These are phyloP conservation scores for Blastocladiella emersonii DNA, from an alignment of 371 early-diverging fungal species.

Conservation along the genomic window DNA sequence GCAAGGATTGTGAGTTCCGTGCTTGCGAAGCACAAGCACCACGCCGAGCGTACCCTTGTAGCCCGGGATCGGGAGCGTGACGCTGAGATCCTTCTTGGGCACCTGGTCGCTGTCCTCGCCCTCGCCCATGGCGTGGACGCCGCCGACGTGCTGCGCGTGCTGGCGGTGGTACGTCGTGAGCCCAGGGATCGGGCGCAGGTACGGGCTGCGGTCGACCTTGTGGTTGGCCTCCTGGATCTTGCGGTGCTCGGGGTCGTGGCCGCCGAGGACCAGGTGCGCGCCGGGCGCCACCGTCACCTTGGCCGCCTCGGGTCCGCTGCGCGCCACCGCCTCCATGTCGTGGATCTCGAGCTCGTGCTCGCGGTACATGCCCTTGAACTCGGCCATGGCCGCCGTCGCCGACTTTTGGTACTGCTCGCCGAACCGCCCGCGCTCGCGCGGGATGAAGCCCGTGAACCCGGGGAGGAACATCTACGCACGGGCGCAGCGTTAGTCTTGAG, in stretches of 20 bases:
- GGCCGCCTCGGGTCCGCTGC: neutral
- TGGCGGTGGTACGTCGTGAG: constrained; percentile 3
- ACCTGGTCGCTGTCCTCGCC: neutral
- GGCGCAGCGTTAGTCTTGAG: neutral
- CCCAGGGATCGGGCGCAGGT: constrained; percentile 3
- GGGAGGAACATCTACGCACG: neutral
- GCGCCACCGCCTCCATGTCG: neutral
- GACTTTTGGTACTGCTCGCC: constrained; percentile 5
- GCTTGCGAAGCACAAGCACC: no score
- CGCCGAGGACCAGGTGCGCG: neutral
- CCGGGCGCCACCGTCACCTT: neutral
- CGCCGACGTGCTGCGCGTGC: neutral
- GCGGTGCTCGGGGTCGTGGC: neutral
- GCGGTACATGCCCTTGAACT: neutral
- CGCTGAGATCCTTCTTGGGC: neutral
- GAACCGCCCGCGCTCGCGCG: constrained; percentile 3
- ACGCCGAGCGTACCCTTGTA: neutral
- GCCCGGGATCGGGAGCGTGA: neutral
- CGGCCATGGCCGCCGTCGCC: neutral
- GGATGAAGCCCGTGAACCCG: constrained; percentile 2
- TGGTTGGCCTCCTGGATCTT: neutral
- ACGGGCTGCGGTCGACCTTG: neutral
- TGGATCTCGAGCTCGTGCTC: neutral
- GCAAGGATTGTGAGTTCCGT: no score
- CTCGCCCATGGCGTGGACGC: neutral